Base-by-base conservation (phyloP, 495 filamentous ascomycete genomes). In the Gamarada debralockiae region DNA sequence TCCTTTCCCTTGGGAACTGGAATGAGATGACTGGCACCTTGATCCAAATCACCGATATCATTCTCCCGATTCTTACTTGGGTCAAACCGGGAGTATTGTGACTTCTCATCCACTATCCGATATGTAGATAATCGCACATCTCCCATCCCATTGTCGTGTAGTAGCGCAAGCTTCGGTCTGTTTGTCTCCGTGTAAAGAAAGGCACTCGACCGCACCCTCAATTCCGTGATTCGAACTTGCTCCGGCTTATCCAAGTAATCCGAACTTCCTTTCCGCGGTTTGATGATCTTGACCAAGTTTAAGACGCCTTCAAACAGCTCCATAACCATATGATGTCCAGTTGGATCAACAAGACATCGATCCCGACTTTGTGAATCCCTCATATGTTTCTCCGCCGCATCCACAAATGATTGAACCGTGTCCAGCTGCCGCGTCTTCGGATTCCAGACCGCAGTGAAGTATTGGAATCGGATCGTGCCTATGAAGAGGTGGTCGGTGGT, bases 381-480 rank as follows among this genome's bases (percentile, higher is more conserved):
- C 60, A 89, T 86, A 67, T 87, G 81, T 57, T 85, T 88, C 64
- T 96, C 90, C 7, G 85, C 76, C 7, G 85, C 72, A 59, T 95
- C 87, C 46, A 83, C 78, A 57, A 82, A 88, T 22, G 68, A 76
- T 51, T 87, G 80, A 34, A 86, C 74, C 14, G 89, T 95, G 24
- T 78, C 77, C 1, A 95, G 68, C 53, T 77, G 72, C 20, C 73
- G 71, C n/a, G 65, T 75, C 8, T 77, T 61, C 12, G 73, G 53
- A 67, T 96, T 84, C 93, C 93, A 99, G 0, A 75, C 81, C 14
- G 96, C 68, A 5, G 89, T 93, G 64, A 96, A 96, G 69, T 95
- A 97, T 52, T 86, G 83, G 60, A 85, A 88, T 48, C 88, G 83
- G 62, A 95, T 86, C 10, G 93, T 97, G 27, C 89, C 92, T 55